Evolutionary conservation across 2,329 filamentous ascomycete species (phyloP).

Genomic region (Ophiostoma himal-ulmi): DNA sequence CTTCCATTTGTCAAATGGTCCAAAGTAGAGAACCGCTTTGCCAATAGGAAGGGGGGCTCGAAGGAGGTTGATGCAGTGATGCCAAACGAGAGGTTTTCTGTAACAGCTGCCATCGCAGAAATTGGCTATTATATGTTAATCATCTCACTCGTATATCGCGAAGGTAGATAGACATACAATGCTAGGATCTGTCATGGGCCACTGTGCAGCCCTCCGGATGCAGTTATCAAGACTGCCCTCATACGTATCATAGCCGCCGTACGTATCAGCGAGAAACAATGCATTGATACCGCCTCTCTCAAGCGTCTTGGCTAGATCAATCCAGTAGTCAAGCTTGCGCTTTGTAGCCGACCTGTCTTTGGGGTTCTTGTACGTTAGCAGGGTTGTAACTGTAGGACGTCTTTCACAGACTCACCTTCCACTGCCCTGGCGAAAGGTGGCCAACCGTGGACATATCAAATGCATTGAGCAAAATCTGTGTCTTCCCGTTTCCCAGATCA

Average conservation of each 20-base stretch:
- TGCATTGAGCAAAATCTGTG: conserved; percentile 18
- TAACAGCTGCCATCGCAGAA: conserved; percentile 26
- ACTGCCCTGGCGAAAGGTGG: conserved; percentile 15
- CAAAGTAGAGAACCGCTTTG: conserved; percentile 24
- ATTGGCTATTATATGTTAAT: conserved; percentile 19
- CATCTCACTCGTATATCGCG: too few relatives aligned
- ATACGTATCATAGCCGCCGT: conserved; percentile 59
- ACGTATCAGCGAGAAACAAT: conserved; percentile 52
- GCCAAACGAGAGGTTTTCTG: conserved; percentile 25
- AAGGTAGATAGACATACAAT: conserved; percentile 36
- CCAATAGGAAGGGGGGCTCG: conserved; percentile 23
- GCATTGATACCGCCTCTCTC: conserved; percentile 23
- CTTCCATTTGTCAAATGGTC: conserved; percentile 26
- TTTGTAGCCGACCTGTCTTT: conserved; percentile 20
- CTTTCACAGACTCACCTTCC: conserved; percentile 11
- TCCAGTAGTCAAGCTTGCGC: conserved; percentile 24
- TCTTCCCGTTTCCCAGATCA: conserved; percentile 18
- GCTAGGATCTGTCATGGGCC: conserved; percentile 59
- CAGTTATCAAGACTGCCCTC: conserved; percentile 54
- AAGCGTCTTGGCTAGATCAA: conserved; percentile 22
- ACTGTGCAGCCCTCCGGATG: conserved; percentile 57
- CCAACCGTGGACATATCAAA: conserved; percentile 20
- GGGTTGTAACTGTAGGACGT: not conserved
- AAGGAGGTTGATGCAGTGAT: conserved; percentile 24
- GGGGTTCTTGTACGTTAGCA: conserved; percentile 24